These are phyloP conservation scores for Trichoderma aggressivum DNA, from an alignment of 2,329 filamentous ascomycete genomes.

Conservation along the genomic window DNA sequence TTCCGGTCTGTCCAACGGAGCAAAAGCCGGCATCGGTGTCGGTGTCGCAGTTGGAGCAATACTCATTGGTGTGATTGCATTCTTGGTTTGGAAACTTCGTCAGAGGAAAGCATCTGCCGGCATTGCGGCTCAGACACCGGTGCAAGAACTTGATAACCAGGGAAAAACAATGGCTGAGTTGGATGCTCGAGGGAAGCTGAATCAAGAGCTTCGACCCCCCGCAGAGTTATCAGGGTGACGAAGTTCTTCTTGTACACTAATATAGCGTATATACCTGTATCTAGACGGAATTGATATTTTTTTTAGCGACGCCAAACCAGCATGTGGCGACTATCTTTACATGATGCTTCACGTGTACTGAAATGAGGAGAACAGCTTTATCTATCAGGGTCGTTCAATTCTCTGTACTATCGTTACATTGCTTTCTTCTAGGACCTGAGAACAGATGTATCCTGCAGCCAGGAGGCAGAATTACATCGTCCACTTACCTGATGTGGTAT, in stretches of 20 bases:
- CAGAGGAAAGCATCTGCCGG: neutral
- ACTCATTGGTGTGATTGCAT: neutral
- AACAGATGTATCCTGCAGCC: rapidly evolving
- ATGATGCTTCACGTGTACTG: neutral
- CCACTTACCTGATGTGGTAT: neutral
- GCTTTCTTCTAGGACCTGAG: neutral
- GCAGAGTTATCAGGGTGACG: neutral
- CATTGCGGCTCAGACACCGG: neutral
- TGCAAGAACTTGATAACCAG: neutral
- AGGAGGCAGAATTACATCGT: neutral
- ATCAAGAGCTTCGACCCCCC: neutral
- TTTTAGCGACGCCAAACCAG: neutral
- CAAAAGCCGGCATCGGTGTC: neutral
- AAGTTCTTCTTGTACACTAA: neutral
- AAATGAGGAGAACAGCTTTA: neutral
- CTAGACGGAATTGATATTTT: neutral
- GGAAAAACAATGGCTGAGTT: neutral
- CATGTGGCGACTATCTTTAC: neutral
- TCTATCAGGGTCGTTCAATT: neutral
- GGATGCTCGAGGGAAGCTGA: neutral
- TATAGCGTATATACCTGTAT: neutral
- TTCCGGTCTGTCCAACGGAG: neutral
- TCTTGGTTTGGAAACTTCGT: neutral
- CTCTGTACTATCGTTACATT: neutral
- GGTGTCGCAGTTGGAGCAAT: neutral